Evolutionary conservation across 1,139 yeast species (phyloP).

Genomic region (Kurtzmaniella quercitrusa): DNA sequence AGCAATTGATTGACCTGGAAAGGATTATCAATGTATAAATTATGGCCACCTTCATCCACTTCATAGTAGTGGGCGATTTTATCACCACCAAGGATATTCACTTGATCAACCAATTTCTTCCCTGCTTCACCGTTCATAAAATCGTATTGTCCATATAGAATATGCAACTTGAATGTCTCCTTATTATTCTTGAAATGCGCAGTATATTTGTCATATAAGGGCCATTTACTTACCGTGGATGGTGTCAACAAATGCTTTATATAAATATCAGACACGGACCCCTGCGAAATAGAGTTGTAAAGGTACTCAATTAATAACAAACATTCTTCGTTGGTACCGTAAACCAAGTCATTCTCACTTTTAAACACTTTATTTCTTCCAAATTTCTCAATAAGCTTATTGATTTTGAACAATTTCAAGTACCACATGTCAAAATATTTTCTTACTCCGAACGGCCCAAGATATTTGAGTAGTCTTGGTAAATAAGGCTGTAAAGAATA

Average conservation of each 20-base stretch:
- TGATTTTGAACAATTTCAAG: slow-evolving; percentile 40
- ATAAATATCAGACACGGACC: slow-evolving; percentile 64
- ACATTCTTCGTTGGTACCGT: slow-evolving; percentile 43
- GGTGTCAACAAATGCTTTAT: slow-evolving; percentile 65
- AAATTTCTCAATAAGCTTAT: slow-evolving; percentile 32
- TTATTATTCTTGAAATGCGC: slow-evolving; percentile 17
- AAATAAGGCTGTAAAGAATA: slow-evolving; percentile 41
- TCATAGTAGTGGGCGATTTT: slow-evolving; percentile 17
- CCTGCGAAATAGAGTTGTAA: slow-evolving; percentile 56
- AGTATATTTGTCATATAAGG: slow-evolving; percentile 61
- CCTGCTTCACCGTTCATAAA: slow-evolving; percentile 87
- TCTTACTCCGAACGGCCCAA: slow-evolving; percentile 53
- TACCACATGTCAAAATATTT: slow-evolving; percentile 44
- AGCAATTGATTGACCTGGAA: slow-evolving; percentile 48
- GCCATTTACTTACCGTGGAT: slow-evolving; percentile 73
- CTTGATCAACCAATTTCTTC: slow-evolving; percentile 37
- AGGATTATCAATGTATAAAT: slow-evolving; percentile 45
- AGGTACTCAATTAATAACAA: slow-evolving; percentile 51
- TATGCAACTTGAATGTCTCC: slow-evolving; percentile 37
- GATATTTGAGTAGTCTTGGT: slow-evolving; percentile 38
- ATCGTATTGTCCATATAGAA: slow-evolving; percentile 79
- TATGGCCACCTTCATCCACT: slow-evolving; percentile 44
- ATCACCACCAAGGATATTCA: slow-evolving; percentile 19
- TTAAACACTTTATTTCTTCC: slow-evolving; percentile 28
- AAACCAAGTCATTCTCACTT: slow-evolving; percentile 27